These are phyloP conservation scores for Cyclotella atomus DNA, from an alignment of 108 stramenopile species.

Conservation along the genomic window DNA sequence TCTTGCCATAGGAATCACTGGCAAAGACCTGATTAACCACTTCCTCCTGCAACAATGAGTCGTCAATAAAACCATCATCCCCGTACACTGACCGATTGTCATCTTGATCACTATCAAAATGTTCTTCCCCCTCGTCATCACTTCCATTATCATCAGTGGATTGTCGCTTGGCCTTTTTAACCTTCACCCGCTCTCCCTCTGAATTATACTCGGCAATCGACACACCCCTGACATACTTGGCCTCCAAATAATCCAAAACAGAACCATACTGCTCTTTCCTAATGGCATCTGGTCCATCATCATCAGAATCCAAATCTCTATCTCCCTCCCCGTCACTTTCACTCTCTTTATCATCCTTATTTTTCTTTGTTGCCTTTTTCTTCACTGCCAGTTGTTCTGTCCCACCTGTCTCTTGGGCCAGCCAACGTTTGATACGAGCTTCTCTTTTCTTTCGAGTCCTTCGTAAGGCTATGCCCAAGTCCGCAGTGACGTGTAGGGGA, in stretches of 20 bases:
- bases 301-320: conserved; percentile 18
- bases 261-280: conserved; percentile 64
- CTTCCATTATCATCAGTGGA: not conserved
- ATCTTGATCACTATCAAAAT: conserved; percentile 50
- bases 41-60: conserved; percentile 70
- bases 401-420: conserved; percentile 32
- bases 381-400: not conserved
- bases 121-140: conserved; percentile 8
- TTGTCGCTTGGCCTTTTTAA: conserved; percentile 10
- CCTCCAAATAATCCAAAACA: conserved; percentile 85
- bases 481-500: conserved; percentile 77
- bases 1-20: conserved; percentile 61
- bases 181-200: conserved; percentile 17
- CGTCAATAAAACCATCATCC: conserved; percentile 73
- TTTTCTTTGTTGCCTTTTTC: not conserved
- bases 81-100: conserved; percentile 71
- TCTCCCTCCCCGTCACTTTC: not conserved
- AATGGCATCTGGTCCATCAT: conserved; percentile 25
- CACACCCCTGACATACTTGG: conserved; percentile 86
- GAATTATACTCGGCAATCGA: conserved; percentile 67
- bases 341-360: not conserved
- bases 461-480: conserved; percentile 75
- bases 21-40: conserved; percentile 85
- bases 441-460: conserved; percentile 68
- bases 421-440: conserved; percentile 43